Base-by-base conservation (phyloP, 2,329 filamentous ascomycete genomes). In the Microthyrium microscopicum region DNA sequence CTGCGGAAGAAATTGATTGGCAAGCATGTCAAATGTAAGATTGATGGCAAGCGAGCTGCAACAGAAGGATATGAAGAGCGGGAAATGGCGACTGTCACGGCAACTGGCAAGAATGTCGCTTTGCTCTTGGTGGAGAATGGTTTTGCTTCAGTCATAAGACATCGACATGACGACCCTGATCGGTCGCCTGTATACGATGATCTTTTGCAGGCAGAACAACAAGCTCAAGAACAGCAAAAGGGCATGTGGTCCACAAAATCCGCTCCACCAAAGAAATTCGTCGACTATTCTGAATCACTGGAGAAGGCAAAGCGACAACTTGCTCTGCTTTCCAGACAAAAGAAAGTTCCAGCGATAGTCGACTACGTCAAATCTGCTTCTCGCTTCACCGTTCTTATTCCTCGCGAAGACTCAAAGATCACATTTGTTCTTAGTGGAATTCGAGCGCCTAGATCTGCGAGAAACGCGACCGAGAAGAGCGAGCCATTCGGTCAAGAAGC, bases 351-450 rank as follows among this genome's bases (percentile, higher is more conserved):
- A 5, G 89, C 80, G 8, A 68, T 98, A 44, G 84, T 98, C 26
- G 89, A 98, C 55, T 98, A 91, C 54, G 89, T 92, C 63, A 94
- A 95, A 60, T 81, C 84, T n/a, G 89, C 81, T 20, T 92, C 85
- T 26, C 73, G 89, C 44, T 98, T 95, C 57, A 92, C 83, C 18
- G 67, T 98, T 22, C 64, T 98, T 7, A 73, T 98, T 31, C 87
- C 89, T 29, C 77, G 85, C 22, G 89, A 98, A 52, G 84, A 83
- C 47, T 76, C 87, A 50, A 95, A 94, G 63, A 66, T 98, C 39
- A 98, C 87, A 2, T 77, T 98, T 51, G 85, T 98, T 4, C 72
- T 98, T 30, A 87, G 81, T 34, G 87, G 89, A 30, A 89, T 98
- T 44, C 81, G 84, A 39, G 83, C 83, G 11, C 89, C 89, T 12